Percentiles rank a stretch among this genome's conserved stretches.
Evolutionary conservation across 2,329 filamentous ascomycete genomes (phyloP).

Genomic region (Aureobasidium leucospermi): DNA sequence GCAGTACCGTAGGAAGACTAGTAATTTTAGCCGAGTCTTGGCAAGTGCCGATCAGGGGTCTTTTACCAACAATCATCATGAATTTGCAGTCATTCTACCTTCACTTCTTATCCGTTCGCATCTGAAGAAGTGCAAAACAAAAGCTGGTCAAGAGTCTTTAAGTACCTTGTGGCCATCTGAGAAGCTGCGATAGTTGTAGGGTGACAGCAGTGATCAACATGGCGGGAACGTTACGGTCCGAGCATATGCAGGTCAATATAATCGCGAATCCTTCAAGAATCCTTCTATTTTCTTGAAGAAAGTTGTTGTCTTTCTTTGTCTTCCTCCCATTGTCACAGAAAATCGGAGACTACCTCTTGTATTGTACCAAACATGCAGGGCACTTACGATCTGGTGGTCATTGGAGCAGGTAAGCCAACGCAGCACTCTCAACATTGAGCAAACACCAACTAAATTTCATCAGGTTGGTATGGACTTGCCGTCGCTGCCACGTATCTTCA

Average conservation of each 20-base stretch:
- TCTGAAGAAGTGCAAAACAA: too few species aligned
- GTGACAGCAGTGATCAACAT: background rate
- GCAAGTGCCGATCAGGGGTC: too few species aligned
- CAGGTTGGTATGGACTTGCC: conserved; percentile 40
- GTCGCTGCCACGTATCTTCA: conserved; percentile 43
- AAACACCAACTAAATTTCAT: background rate
- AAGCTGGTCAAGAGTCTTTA: too few species aligned
- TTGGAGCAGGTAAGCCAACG: conserved; percentile 41
- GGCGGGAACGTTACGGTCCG: too few species aligned
- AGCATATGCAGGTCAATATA: conserved; percentile 5
- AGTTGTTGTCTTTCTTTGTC: background rate
- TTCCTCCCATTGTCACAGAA: background rate
- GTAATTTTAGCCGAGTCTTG: too few species aligned
- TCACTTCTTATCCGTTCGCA: too few species aligned
- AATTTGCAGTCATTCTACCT: too few species aligned
- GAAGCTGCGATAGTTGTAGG: too few species aligned
- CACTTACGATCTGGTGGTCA: conserved; percentile 28
- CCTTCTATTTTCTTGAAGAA: background rate
- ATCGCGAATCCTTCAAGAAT: background rate
- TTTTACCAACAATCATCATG: too few species aligned
- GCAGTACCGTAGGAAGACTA: too few species aligned
- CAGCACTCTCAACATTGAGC: background rate
- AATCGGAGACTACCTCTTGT: background rate
- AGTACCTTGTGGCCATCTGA: background rate
- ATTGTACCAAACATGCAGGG: background rate